These are phyloP conservation scores for Malus fusca DNA, from an alignment of 306 rosid genomes.

Conservation along the genomic window DNA sequence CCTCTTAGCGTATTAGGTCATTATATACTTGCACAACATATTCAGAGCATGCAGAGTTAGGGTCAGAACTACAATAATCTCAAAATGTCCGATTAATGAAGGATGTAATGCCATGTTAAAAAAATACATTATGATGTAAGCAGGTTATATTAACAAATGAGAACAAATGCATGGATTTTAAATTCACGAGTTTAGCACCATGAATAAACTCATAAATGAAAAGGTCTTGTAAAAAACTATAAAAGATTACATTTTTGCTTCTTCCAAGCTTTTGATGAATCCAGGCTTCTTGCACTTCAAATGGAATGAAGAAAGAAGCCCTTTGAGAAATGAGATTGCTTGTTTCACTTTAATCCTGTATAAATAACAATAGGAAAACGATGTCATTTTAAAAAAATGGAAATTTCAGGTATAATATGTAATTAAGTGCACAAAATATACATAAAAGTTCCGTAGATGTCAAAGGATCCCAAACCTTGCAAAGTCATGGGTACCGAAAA, in stretches of 20 bases:
- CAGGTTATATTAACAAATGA: neutral
- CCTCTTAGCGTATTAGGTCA: neutral
- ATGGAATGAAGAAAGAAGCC: slow-evolving; percentile 84
- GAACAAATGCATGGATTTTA: neutral
- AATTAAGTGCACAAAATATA: slow-evolving; percentile 3
- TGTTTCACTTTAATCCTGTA: slow-evolving; percentile 77
- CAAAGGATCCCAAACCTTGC: slow-evolving; percentile 64
- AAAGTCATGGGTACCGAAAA: slow-evolving; percentile 96
- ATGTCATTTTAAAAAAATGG: slow-evolving; percentile 3
- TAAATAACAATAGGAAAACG: slow-evolving; percentile 6
- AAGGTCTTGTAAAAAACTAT: neutral
- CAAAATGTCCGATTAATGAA: neutral
- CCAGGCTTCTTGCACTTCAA: slow-evolving; percentile 77
- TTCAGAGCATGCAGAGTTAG: neutral
- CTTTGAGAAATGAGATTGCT: slow-evolving; percentile 77
- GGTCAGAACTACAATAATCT: slow-evolving; percentile 1
- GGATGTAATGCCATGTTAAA: neutral
- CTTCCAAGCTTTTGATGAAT: slow-evolving; percentile 78
- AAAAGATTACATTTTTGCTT: slow-evolving; percentile 74
- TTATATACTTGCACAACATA: neutral
- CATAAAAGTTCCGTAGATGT: slow-evolving; percentile 12
- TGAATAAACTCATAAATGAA: neutral
- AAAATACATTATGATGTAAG: neutral
- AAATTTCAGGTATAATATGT: neutral
- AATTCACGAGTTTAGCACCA: neutral